Evolutionary conservation across 192 early-diverging fungal species (phyloP).

Genomic region (Geranomyces variabilis): DNA sequence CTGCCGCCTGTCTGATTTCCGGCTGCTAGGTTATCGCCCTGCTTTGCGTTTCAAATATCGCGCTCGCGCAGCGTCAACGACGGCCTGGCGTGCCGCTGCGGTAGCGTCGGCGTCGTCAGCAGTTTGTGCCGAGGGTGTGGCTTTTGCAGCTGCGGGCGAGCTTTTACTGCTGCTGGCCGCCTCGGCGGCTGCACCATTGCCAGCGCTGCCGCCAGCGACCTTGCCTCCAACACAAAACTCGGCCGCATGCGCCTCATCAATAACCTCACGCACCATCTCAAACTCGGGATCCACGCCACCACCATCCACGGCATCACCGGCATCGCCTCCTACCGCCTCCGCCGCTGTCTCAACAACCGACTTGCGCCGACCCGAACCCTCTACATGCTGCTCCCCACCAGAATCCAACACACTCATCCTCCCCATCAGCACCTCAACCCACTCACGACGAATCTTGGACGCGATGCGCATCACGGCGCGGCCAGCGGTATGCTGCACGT

Average conservation of each 20-base stretch:
- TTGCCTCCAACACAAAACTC: not conserved
- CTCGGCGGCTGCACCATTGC: not conserved
- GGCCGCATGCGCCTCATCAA: conserved; percentile 31
- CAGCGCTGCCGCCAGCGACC: not conserved
- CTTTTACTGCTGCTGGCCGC: too few relatives aligned
- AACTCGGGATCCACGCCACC: conserved; percentile 26
- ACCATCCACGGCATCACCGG: too few relatives aligned
- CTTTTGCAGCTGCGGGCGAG: not conserved
- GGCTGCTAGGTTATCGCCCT: too few relatives aligned
- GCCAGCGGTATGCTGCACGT: conserved; percentile 50
- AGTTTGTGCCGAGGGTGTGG: not conserved
- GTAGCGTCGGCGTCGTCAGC: not conserved
- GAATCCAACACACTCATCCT: conserved; percentile 40
- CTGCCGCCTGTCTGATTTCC: too few relatives aligned
- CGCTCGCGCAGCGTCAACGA: conserved; percentile 32
- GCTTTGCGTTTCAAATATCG: conserved; percentile 42
- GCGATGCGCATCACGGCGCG: conserved; percentile 53
- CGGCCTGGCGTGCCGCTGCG: not conserved
- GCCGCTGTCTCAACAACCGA: not conserved
- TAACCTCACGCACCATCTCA: conserved; percentile 36
- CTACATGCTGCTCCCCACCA: not conserved
- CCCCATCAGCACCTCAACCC: conserved; percentile 48
- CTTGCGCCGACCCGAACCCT: not conserved
- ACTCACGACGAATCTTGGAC: conserved; percentile 46
- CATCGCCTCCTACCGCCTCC: not conserved